Evolutionary conservation across 2,329 filamentous ascomycete species (phyloP).

Genomic region (Bipolaris oryzae): DNA sequence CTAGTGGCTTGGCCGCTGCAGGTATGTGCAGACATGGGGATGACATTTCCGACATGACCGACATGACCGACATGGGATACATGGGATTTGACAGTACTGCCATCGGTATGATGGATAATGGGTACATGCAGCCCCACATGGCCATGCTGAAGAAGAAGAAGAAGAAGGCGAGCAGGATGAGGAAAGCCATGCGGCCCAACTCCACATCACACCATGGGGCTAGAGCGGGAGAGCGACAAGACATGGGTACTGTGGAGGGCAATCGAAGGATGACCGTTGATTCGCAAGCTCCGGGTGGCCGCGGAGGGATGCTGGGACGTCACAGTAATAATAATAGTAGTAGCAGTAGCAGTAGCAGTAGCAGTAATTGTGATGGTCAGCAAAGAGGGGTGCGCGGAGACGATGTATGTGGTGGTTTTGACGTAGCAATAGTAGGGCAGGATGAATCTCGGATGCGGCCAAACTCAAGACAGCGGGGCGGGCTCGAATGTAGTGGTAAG

Average conservation of each 20-base stretch:
- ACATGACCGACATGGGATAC: slow-evolving; percentile 11
- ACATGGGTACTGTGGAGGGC: slow-evolving; percentile 1
- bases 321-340: background rate
- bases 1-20: slow-evolving; percentile 7
- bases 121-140: slow-evolving; percentile 8
- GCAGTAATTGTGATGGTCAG: background rate
- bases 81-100: slow-evolving; percentile 1
- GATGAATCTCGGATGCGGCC: background rate
- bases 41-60: slow-evolving; percentile 16
- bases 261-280: slow-evolving; percentile 2
- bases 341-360: background rate
- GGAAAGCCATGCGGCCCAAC: slow-evolving; percentile 6
- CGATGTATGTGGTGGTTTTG: slow-evolving; percentile 10
- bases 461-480: slow-evolving; percentile 2
- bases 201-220: slow-evolving; percentile 11
- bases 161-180: slow-evolving; percentile 1
- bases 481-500: slow-evolving; percentile 6
- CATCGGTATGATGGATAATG: slow-evolving; percentile 14
- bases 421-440: background rate
- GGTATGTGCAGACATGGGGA: slow-evolving; percentile 12
- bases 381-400: background rate
- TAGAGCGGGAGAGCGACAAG: background rate
- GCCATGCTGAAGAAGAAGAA: slow-evolving; percentile 3
- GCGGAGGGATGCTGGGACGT: slow-evolving; percentile 5
- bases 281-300: slow-evolving; percentile 5